Percentiles rank a stretch among this genome's conserved stretches.
phyloP scores from a whole-genome alignment of 2,329 filamentous ascomycete genomes.

The Calonectria pseudoreteaudii region DNA sequence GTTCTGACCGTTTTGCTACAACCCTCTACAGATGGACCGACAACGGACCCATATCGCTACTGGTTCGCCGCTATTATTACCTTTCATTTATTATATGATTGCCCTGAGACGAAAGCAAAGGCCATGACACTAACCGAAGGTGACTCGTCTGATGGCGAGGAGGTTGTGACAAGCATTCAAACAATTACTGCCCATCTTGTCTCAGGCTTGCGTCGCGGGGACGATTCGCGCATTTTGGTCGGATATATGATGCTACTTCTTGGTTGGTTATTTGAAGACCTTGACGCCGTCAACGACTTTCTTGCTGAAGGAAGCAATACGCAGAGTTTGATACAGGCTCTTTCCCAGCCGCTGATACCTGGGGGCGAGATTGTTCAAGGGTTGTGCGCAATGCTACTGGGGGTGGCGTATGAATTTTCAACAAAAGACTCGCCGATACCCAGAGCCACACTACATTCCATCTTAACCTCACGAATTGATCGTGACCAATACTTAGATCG shows the following conservation, averaged over 20 bases:
- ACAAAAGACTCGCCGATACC: constrained; percentile 96
- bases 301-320: constrained; percentile 91
- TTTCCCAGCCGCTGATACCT: constrained; percentile 67
- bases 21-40: constrained; percentile 69
- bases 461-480: constrained; percentile 81
- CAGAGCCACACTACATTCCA: constrained; percentile 81
- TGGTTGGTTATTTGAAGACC: constrained; percentile 92
- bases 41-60: constrained; percentile 83
- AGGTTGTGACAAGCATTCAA: constrained; percentile 95
- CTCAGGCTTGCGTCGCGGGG: constrained; percentile 77
- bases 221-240: constrained; percentile 83
- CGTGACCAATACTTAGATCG: constrained; percentile 89
- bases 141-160: constrained; percentile 88
- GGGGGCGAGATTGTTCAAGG: constrained; percentile 80
- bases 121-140: constrained; percentile 90
- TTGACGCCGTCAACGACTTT: constrained; percentile 92
- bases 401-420: constrained; percentile 95
- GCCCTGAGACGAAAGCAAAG: constrained; percentile 80
- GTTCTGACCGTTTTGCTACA: constrained; percentile 85
- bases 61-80: constrained; percentile 93
- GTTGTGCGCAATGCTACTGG: constrained; percentile 85
- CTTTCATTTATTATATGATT: constrained; percentile 87
- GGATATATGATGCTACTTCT: constrained; percentile 91
- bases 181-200: constrained; percentile 88
- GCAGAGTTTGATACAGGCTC: constrained; percentile 84